Percentiles rank a stretch among this genome's conserved stretches.
Evolutionary conservation across 2,329 filamentous ascomycete species (phyloP).

Genomic region (Colletotrichum trifolii): DNA sequence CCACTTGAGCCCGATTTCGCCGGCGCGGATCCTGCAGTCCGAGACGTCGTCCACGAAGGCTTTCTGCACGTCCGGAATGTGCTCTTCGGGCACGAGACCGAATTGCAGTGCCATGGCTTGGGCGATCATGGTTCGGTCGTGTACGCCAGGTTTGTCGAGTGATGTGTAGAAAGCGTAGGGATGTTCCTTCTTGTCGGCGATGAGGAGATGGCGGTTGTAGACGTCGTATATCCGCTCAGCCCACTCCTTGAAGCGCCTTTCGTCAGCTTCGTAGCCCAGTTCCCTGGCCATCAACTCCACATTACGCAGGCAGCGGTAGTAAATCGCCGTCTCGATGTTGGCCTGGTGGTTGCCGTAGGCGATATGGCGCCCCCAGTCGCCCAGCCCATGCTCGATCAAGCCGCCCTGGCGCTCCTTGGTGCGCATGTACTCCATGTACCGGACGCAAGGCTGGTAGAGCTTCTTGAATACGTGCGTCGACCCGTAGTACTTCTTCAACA

Average conservation of each 20-base stretch:
- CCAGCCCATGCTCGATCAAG: conserved; percentile 54
- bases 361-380: conserved; percentile 56
- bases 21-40: conserved; percentile 49
- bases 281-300: conserved; percentile 49
- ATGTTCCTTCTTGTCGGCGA: conserved; percentile 43
- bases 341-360: conserved; percentile 56
- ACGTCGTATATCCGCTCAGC: conserved; percentile 45
- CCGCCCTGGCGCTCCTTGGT: conserved; percentile 52
- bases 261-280: conserved; percentile 41
- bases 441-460: conserved; percentile 49
- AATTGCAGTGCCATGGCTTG: conserved; percentile 48
- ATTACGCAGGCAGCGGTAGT: conserved; percentile 53
- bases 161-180: conserved; percentile 53
- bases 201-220: conserved; percentile 49
- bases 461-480: conserved; percentile 50
- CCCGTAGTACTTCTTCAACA: conserved; percentile 53
- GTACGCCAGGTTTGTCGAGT: conserved; percentile 43
- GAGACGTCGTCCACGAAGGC: conserved; percentile 41
- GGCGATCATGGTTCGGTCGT: conserved; percentile 51
- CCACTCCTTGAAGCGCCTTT: conserved; percentile 41
- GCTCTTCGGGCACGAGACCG: conserved; percentile 38
- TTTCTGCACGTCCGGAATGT: conserved; percentile 37
- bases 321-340: conserved; percentile 57
- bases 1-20: conserved; percentile 55
- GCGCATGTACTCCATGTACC: conserved; percentile 55